phyloP scores from a whole-genome alignment of 2,329 filamentous ascomycete species.

The Colletotrichum sublineola region DNA sequence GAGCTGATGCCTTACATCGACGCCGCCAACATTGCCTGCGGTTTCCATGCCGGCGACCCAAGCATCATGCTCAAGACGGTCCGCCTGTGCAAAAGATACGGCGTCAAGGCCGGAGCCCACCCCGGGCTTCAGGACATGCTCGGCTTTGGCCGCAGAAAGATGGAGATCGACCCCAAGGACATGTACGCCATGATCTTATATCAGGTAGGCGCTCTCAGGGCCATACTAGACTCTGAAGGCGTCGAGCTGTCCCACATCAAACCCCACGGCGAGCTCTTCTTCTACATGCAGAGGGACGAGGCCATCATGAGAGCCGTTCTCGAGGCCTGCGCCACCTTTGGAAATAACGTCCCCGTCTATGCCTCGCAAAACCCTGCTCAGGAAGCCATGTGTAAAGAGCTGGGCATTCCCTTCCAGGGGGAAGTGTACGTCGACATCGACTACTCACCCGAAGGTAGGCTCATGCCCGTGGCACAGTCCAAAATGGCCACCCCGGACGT shows the following conservation, averaged over 20 bases:
- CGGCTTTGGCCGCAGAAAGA: conserved; percentile 74
- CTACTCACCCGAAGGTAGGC: conserved; percentile 42
- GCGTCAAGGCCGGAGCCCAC: conserved; percentile 71
- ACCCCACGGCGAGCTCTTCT: conserved; percentile 68
- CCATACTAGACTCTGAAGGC: conserved; percentile 68
- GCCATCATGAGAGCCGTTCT: conserved; percentile 48
- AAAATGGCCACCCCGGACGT: conserved; percentile 31
- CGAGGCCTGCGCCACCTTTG: conserved; percentile 46
- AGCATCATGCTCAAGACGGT: conserved; percentile 75
- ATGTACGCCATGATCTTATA: conserved; percentile 70
- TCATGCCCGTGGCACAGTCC: conserved; percentile 39
- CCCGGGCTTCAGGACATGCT: conserved; percentile 75
- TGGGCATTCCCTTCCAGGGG: conserved; percentile 36
- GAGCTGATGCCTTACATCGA: conserved; percentile 72
- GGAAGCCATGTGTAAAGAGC: conserved; percentile 39
- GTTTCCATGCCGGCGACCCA: conserved; percentile 72
- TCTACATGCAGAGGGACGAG: conserved; percentile 49
- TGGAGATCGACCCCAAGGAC: conserved; percentile 69
- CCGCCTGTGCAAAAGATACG: conserved; percentile 67
- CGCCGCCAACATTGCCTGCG: conserved; percentile 73
- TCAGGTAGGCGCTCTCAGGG: conserved; percentile 73
- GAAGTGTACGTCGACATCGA: conserved; percentile 47
- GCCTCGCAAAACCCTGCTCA: conserved; percentile 42
- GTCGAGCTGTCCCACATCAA: conserved; percentile 69
- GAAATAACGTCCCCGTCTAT: conserved; percentile 47